These are phyloP conservation scores for Botrytis sinoallii DNA, from an alignment of 2,329 filamentous ascomycete genomes.

Conservation along the genomic window DNA sequence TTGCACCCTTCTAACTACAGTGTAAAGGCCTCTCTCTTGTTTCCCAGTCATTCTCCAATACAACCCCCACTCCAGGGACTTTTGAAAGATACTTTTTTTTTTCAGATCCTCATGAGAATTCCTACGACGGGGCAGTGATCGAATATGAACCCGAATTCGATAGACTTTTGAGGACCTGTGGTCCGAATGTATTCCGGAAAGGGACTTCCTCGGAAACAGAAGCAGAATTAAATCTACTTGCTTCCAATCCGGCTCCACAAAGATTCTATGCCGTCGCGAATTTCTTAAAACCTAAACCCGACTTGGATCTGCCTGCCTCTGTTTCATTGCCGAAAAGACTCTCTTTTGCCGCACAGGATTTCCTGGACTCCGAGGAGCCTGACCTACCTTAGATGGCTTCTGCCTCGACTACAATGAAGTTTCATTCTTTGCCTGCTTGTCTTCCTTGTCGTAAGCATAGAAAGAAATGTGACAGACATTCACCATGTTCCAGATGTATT, in stretches of 20 bases:
- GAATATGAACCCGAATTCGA: not conserved
- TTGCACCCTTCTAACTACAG: not conserved
- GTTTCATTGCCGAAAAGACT: not conserved
- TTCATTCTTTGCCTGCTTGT: not conserved
- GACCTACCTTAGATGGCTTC: not conserved
- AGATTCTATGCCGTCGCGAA: not conserved
- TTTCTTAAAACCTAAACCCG: not conserved
- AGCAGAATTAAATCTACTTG: no score
- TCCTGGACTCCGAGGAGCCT: not conserved
- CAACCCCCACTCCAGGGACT: not conserved
- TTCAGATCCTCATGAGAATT: not conserved
- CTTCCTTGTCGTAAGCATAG: not conserved
- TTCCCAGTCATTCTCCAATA: accelerated
- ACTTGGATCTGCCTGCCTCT: not conserved
- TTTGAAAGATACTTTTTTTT: not conserved
- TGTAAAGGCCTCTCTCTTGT: not conserved
- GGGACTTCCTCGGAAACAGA: not conserved
- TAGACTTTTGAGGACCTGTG: not conserved
- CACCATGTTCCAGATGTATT: not conserved
- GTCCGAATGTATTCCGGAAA: not conserved
- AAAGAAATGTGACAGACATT: no score
- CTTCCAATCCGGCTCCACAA: not conserved
- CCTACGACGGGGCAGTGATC: not conserved
- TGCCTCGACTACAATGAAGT: not conserved
- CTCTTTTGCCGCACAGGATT: not conserved